Base-by-base conservation (phyloP, 805 yeast genomes). In the Yarrowia sp. region DNA sequence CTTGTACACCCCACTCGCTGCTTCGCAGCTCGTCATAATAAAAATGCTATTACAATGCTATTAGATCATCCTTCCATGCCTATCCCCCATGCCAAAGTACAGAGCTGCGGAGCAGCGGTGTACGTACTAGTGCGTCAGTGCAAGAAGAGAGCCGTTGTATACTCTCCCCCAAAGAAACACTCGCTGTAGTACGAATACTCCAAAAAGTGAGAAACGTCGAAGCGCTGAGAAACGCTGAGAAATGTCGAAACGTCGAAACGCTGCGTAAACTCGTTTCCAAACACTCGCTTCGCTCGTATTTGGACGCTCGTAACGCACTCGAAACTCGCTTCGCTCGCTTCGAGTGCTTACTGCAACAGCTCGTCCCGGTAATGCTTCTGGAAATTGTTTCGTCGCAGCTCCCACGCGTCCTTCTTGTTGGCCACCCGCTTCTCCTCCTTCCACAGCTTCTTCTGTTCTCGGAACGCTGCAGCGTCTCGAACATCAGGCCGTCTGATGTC, bases 281-380 rank as follows among this genome's bases (percentile, higher is more conserved):
- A 45, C 9, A 45, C 22, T 45, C 48, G 48, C 48, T 16, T 16
- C 48, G 48, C 48, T 45, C 48, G 48, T 45, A 8, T 5, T 26
- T 2, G 32, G 32, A 3, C 19, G 1, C 1, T 19, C 19, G 19
- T n/a, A n/a, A n/a, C n/a, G n/a, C n/a, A n/a, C n/a, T n/a, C 5
- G 5, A 26, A 26, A 26, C 32, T 26, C 36, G 14, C 56, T 35
- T n/a, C 19, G 53, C 40, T 32, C 38, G 53, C 15, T 11, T n/a
- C 11, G 4, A 10, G 7, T n/a, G 19, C 38, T 72, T 72, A 79
- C 73, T 80, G 82, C 71, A 91, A 81, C 73, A 90, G 78, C 75
- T 86, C 88, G 76, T 92, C 97, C 76, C 97, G 85, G 82, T 79
- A 91, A 76, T 95, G 97, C 40, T 87, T 86, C 83, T 94, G 97